Percentiles rank a stretch among this genome's conserved stretches.
Evolutionary conservation across 2,329 filamentous ascomycete species (phyloP).

Genomic region (Didymella arachidicola): DNA sequence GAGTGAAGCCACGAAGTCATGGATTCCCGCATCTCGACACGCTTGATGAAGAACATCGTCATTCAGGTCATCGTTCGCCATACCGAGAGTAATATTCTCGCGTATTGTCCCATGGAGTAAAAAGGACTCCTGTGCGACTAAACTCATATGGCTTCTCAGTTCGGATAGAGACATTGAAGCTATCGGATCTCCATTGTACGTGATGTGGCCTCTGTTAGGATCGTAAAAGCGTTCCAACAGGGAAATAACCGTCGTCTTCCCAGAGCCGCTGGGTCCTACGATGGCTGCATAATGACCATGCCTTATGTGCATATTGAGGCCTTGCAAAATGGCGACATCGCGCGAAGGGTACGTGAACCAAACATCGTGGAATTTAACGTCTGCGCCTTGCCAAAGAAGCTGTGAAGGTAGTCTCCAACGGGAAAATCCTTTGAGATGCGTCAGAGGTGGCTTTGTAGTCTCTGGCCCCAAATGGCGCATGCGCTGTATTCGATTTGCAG

Average conservation of each 20-base stretch:
- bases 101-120: slow-evolving; percentile 57
- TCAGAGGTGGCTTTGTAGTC: neutral
- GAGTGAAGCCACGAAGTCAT: slow-evolving; percentile 42
- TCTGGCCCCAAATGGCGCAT: slow-evolving; percentile 19
- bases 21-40: slow-evolving; percentile 44
- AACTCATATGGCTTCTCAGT: slow-evolving; percentile 75
- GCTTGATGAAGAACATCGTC: slow-evolving; percentile 33
- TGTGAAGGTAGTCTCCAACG: slow-evolving; percentile 18
- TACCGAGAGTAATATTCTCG: slow-evolving; percentile 58
- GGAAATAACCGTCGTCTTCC: slow-evolving; percentile 91
- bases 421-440: slow-evolving; percentile 8
- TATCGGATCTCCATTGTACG: slow-evolving; percentile 72
- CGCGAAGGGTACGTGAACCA: slow-evolving; percentile 94
- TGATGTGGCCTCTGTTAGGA: slow-evolving; percentile 73
- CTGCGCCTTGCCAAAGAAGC: slow-evolving; percentile 35
- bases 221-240: slow-evolving; percentile 92
- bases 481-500: slow-evolving; percentile 32
- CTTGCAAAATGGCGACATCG: slow-evolving; percentile 78
- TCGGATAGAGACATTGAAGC: slow-evolving; percentile 48
- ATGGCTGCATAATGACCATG: slow-evolving; percentile 62
- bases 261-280: slow-evolving; percentile 78
- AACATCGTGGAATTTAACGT: slow-evolving; percentile 77
- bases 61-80: slow-evolving; percentile 52
- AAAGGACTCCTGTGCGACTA: slow-evolving; percentile 56
- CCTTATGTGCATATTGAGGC: slow-evolving; percentile 54